Conservation (phyloP, 495 filamentous ascomycete species). For the Xylaria intraflava region DNA sequence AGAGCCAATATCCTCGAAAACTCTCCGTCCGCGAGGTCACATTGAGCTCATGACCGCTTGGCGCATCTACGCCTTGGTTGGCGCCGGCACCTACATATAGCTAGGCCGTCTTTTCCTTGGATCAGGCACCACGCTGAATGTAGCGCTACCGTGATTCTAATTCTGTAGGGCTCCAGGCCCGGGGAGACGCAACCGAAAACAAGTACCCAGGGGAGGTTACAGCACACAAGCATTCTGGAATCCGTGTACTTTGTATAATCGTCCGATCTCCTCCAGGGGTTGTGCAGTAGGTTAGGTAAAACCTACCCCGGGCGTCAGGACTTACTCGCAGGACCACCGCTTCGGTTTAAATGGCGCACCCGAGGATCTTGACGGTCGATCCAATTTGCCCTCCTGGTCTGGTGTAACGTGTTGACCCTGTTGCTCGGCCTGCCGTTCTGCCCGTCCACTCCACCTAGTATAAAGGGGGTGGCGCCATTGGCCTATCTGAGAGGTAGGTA, state of each 20-base stretch:
- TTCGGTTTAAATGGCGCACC: not conserved
- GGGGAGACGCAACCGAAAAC: not conserved
- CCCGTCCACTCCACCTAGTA: not conserved
- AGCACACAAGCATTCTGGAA: not conserved
- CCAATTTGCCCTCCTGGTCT: not conserved
- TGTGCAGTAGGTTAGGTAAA: too few species aligned
- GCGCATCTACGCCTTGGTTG: conserved; percentile 5
- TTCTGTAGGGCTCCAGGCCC: conserved; percentile 4
- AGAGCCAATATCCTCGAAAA: not conserved
- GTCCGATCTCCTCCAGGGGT: not conserved
- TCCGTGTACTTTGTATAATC: not conserved
- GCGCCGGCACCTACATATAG: conserved; percentile 5
- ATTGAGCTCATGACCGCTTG: not conserved
- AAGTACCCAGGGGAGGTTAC: not conserved
- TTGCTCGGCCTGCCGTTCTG: not conserved
- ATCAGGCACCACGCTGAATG: conserved; percentile 8
- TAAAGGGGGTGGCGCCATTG: too few species aligned
- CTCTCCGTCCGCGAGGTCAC: not conserved
- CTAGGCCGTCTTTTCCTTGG: not conserved
- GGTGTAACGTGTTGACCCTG: too few species aligned
- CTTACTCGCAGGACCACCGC: not conserved
- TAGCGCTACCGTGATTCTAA: not conserved
- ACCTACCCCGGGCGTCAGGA: not conserved
- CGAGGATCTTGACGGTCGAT: conserved; percentile 3
- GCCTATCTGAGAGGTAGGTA: too few species aligned